Evolutionary conservation across 148 eudicot genomes (phyloP).

Genomic region (Nepenthes mirabilis): DNA sequence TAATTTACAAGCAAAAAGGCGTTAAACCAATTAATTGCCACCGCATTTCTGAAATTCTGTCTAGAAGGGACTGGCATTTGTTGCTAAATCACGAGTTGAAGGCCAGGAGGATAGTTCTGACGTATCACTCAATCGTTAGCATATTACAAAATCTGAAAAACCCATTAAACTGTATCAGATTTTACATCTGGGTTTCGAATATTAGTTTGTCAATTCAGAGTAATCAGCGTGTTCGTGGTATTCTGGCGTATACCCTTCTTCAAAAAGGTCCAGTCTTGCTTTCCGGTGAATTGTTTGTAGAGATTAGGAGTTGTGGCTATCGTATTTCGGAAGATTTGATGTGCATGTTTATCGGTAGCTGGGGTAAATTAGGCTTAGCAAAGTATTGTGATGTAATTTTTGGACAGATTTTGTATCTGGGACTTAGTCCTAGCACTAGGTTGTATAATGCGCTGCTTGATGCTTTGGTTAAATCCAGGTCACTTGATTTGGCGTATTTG

Average conservation of each 20-base stretch:
- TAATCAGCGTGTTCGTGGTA: conserved; percentile 38
- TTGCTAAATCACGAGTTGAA: conserved; percentile 67
- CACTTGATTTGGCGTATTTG: conserved; percentile 82
- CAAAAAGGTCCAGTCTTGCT: conserved; percentile 73
- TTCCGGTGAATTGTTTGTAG: conserved; percentile 46
- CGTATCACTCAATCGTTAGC: conserved; percentile 39
- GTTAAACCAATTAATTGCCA: conserved; percentile 34
- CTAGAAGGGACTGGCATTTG: conserved; percentile 73
- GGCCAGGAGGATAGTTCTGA: conserved; percentile 38
- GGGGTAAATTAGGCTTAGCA: conserved; percentile 95
- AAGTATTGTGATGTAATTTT: conserved; percentile 79
- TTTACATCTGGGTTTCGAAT: conserved; percentile 73
- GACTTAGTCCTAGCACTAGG: conserved; percentile 62
- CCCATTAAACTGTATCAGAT: conserved; percentile 40
- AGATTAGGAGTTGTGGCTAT: conserved; percentile 44
- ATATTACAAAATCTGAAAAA: conserved; percentile 73
- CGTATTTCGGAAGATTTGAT: conserved; percentile 53
- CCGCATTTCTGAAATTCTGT: conserved; percentile 40
- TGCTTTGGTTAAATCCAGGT: conserved; percentile 82
- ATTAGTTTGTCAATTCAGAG: conserved; percentile 26
- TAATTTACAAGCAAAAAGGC: conserved; percentile 1
- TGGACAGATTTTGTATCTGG: conserved; percentile 76
- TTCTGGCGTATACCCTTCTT: conserved; percentile 41
- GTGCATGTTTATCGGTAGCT: conserved; percentile 70
- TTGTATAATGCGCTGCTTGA: conserved; percentile 93